Conservation (phyloP, 2,329 filamentous ascomycete species). For the Fusarium sarcochroum region DNA sequence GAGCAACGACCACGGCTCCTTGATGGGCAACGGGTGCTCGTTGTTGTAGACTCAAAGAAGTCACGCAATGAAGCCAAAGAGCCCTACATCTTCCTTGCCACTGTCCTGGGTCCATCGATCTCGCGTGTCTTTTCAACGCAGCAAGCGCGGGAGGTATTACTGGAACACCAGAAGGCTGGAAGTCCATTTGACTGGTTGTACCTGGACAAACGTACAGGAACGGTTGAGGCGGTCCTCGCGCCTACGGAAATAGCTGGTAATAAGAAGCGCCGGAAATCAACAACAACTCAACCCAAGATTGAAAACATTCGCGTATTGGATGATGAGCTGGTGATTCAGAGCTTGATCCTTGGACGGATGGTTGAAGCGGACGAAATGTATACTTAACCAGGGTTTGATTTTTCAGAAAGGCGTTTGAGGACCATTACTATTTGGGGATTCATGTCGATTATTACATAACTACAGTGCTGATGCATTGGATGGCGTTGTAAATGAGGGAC, state of each 20-base stretch:
- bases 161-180: constrained; percentile 62
- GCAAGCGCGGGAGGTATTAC: constrained; percentile 73
- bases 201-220: constrained; percentile 75
- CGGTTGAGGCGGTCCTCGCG: constrained; percentile 65
- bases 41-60: constrained; percentile 73
- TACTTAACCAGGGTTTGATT: constrained; percentile 17
- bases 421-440: constrained; percentile 30
- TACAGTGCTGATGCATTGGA: constrained; percentile 28
- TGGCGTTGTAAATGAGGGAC: constrained; percentile 33
- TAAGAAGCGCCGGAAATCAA: constrained; percentile 60
- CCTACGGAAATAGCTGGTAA: constrained; percentile 39
- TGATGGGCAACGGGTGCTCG: constrained; percentile 74
- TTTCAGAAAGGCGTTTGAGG: constrained; percentile 31
- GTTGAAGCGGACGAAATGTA: constrained; percentile 71
- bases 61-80: constrained; percentile 74
- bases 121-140: constrained; percentile 74
- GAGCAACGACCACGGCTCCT: constrained; percentile 74
- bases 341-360: constrained; percentile 86
- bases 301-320: constrained; percentile 77
- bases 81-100: constrained; percentile 84
- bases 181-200: constrained; percentile 82
- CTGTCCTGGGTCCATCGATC: constrained; percentile 81
- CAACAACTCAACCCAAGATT: constrained; percentile 49
- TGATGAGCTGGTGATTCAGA: constrained; percentile 92
- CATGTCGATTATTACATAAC: constrained; percentile 9